These are phyloP conservation scores for Benincasa hispida DNA, from an alignment of 306 rosid species.

Conservation along the genomic window DNA sequence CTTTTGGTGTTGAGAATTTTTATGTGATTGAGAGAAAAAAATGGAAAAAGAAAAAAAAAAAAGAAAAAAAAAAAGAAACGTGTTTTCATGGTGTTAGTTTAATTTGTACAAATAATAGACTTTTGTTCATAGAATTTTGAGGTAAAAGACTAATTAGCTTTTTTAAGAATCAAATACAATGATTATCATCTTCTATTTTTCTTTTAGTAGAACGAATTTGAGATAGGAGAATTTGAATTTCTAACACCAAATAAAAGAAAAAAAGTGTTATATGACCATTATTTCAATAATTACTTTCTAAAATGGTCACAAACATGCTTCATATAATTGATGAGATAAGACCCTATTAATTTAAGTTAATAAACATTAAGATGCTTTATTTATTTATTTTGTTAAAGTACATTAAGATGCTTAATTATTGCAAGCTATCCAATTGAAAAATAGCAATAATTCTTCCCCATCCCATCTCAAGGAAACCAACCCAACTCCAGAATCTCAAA, in stretches of 20 bases:
- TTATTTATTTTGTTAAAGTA: too few relatives aligned
- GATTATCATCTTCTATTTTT: too few relatives aligned
- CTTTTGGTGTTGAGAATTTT: neutral
- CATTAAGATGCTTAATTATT: too few relatives aligned
- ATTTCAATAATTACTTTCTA: neutral
- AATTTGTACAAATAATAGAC: conserved; percentile 9
- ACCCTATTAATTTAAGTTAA: neutral
- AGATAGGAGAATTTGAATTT: too few relatives aligned
- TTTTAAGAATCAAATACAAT: too few relatives aligned
- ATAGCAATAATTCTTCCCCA: too few relatives aligned
- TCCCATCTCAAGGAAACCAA: too few relatives aligned
- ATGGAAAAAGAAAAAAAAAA: neutral
- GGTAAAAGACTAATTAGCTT: neutral
- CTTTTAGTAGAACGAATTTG: too few relatives aligned
- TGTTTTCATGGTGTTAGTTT: conserved; percentile 1
- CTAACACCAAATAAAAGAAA: too few relatives aligned
- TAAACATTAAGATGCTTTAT: neutral
- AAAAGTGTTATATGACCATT: too few relatives aligned
- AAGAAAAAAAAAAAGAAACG: neutral
- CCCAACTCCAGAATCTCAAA: too few relatives aligned
- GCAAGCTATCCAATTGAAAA: too few relatives aligned
- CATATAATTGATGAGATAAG: neutral
- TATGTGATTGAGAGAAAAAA: neutral
- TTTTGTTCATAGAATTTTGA: neutral
- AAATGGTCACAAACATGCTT: neutral